Evolutionary conservation across 306 rosid genomes (phyloP).

Genomic region (Ormosia emarginata): DNA sequence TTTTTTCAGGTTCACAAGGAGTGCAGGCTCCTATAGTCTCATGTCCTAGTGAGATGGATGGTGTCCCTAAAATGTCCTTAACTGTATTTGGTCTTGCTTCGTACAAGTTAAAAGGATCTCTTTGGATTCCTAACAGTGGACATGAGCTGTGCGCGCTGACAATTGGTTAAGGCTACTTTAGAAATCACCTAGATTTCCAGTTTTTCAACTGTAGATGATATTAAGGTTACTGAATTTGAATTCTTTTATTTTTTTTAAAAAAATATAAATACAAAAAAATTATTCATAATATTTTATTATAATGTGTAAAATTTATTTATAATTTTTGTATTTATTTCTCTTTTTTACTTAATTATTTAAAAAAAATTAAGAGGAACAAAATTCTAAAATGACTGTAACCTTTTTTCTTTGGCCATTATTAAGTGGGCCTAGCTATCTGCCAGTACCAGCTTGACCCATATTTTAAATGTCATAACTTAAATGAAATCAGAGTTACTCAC

Average conservation of each 20-base stretch:
- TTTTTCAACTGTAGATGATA: slow-evolving; percentile 54
- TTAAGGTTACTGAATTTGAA: too few relatives aligned
- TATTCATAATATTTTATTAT: too few relatives aligned
- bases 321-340: too few relatives aligned
- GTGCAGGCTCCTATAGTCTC: slow-evolving; percentile 38
- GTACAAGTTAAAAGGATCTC: slow-evolving; percentile 64
- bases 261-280: too few relatives aligned
- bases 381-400: background rate
- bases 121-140: slow-evolving; percentile 66
- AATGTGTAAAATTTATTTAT: too few relatives aligned
- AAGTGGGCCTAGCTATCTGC: slow-evolving; percentile 10
- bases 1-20: slow-evolving; percentile 45
- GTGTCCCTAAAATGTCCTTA: slow-evolving; percentile 44
- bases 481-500: slow-evolving; percentile 10
- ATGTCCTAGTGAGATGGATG: slow-evolving; percentile 38
- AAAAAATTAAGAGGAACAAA: too few relatives aligned
- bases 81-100: slow-evolving; percentile 72
- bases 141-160: slow-evolving; percentile 52
- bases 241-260: too few relatives aligned
- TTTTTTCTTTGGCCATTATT: slow-evolving; percentile 12
- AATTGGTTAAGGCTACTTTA: slow-evolving; percentile 40
- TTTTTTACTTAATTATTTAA: too few relatives aligned
- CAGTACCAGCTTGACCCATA: background rate
- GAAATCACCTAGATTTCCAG: slow-evolving; percentile 64
- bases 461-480: background rate